Conservation (phyloP, 768 basidiomycete species). For the Pisolithus sp. region DNA sequence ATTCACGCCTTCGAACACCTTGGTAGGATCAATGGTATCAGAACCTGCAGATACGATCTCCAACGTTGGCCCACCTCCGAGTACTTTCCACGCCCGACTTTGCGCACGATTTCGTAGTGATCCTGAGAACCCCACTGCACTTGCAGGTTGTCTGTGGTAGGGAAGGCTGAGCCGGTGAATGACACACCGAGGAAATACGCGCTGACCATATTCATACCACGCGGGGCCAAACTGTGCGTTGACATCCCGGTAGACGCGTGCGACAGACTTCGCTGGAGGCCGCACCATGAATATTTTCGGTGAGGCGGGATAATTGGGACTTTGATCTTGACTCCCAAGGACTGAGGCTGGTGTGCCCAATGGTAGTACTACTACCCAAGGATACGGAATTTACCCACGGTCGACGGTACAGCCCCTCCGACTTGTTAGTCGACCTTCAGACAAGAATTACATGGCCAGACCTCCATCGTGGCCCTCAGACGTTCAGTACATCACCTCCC, state of each 20-base stretch:
- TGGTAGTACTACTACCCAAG: too few relatives aligned
- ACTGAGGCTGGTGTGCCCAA: too few relatives aligned
- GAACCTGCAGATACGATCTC: constrained; percentile 8
- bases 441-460: neutral
- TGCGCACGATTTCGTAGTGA: constrained; percentile 95
- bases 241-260: constrained; percentile 84
- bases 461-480: constrained; percentile 48
- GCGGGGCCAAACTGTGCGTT: constrained; percentile 81
- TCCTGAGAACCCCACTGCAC: constrained; percentile 98
- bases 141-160: constrained; percentile 75
- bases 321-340: too few relatives aligned
- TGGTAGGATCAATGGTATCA: constrained; percentile 23
- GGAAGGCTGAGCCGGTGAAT: constrained; percentile 10
- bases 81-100: constrained; percentile 94
- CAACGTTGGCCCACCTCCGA: constrained; percentile 59
- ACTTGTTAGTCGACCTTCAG: neutral
- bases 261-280: constrained; percentile 68
- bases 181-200: neutral
- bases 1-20: constrained; percentile 91
- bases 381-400: constrained; percentile 24
- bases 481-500: constrained; percentile 48
- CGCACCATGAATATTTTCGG: constrained; percentile 51
- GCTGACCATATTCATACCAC: constrained; percentile 93
- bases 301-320: constrained; percentile 4
- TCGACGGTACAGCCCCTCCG: neutral